phyloP scores from a whole-genome alignment of 805 yeast species.

The Dipodascus geniculatus region DNA sequence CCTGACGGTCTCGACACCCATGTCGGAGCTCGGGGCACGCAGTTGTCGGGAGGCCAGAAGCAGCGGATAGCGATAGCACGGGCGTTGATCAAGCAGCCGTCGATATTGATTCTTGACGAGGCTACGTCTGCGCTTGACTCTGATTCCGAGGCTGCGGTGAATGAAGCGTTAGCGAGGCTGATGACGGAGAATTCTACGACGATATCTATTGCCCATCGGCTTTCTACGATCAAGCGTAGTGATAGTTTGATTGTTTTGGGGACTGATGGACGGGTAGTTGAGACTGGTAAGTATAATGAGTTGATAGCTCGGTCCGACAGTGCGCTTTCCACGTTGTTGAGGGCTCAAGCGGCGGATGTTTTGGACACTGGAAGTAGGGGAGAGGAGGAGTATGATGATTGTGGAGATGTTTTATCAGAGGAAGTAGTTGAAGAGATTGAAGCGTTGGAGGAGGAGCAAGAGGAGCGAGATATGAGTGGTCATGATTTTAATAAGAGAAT shows the following conservation, averaged over 20 bases:
- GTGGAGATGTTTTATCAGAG: constrained; percentile 3
- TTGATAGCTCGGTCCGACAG: constrained; percentile 36
- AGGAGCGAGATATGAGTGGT: constrained; percentile 14
- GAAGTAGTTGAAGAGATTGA: constrained; percentile 20
- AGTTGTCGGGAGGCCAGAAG: constrained; percentile 89
- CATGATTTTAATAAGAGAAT: constrained; percentile 15
- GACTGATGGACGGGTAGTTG: constrained; percentile 61
- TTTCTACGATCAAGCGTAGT: constrained; percentile 77
- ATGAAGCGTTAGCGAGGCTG: constrained; percentile 52
- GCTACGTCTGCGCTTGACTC: constrained; percentile 92
- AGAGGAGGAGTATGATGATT: constrained; percentile 5
- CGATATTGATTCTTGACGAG: constrained; percentile 77
- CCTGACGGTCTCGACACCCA: constrained; percentile 74
- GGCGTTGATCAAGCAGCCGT: constrained; percentile 67
- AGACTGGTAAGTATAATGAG: constrained; percentile 48
- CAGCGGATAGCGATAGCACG: constrained; percentile 89
- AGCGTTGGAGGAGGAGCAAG: constrained; percentile 21
- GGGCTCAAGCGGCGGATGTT: constrained; percentile 14
- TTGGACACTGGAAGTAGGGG: constrained; percentile 4
- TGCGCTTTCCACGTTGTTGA: constrained; percentile 34
- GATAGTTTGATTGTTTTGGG: constrained; percentile 72
- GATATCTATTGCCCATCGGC: constrained; percentile 83
- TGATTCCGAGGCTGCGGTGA: constrained; percentile 76
- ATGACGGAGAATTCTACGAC: constrained; percentile 47
- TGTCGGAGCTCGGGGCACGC: constrained; percentile 81